A percentile compares a stretch with the other conserved stretches of the same genome.
Evolutionary conservation across 1,284 basidiomycete genomes (phyloP).

Genomic region (Pyrrhoderma lamaoense): DNA sequence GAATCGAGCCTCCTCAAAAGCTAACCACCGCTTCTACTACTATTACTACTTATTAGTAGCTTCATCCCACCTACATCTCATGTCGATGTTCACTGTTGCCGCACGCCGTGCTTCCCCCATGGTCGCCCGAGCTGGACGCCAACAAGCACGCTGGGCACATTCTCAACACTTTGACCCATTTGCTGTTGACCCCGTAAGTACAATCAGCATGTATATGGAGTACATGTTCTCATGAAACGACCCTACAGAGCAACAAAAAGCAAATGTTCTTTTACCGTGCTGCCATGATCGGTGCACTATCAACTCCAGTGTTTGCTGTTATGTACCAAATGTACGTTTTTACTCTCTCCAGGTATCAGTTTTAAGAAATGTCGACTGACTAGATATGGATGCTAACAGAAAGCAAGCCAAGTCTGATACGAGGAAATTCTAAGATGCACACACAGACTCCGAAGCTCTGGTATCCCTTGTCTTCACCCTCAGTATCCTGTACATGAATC

Average conservation of each 20-base stretch:
- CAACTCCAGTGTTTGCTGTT: constrained; percentile 5
- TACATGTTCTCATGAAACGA: not conserved
- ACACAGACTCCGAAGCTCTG: not conserved
- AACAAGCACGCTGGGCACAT: constrained; percentile 8
- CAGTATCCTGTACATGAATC: too few relatives aligned
- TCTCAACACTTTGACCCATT: constrained; percentile 13
- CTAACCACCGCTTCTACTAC: not conserved
- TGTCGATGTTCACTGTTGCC: constrained; percentile 11
- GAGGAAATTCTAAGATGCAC: not conserved
- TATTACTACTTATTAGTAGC: not conserved
- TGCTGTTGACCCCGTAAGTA: constrained; percentile 11
- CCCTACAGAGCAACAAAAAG: constrained; percentile 10
- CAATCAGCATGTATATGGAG: too few relatives aligned
- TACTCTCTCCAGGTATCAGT: not conserved
- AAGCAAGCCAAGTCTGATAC: constrained; percentile 8
- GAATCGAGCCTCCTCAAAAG: not conserved
- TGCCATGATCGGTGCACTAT: constrained; percentile 9
- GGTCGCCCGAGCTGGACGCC: constrained; percentile 7
- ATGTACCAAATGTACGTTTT: constrained; percentile 9
- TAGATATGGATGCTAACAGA: not conserved
- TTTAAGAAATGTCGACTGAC: not conserved
- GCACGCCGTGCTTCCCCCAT: constrained; percentile 9
- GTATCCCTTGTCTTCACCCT: too few relatives aligned
- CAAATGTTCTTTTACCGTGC: constrained; percentile 7
- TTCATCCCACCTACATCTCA: not conserved